These are phyloP conservation scores for Silene uniflora DNA, from an alignment of 148 eudicot genomes.

Conservation along the genomic window DNA sequence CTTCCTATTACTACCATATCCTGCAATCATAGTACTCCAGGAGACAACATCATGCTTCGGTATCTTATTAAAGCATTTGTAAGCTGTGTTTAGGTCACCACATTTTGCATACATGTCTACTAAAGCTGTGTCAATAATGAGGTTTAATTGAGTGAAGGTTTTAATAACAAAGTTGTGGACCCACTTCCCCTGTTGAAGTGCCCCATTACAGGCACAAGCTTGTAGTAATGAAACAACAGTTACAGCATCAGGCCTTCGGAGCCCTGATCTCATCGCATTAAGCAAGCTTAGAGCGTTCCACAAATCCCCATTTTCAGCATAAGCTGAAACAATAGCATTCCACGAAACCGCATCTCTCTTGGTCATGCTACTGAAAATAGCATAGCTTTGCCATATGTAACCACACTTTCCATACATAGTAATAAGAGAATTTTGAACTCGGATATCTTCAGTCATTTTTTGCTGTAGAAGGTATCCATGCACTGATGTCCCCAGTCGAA, in stretches of 20 bases:
- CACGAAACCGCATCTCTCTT: constrained; percentile 78
- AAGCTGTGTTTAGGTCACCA: constrained; percentile 62
- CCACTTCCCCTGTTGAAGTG: constrained; percentile 75
- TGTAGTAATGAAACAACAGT: constrained; percentile 70
- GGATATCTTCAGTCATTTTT: constrained; percentile 41
- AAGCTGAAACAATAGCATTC: constrained; percentile 78
- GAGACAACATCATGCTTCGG: constrained; percentile 61
- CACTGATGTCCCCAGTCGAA: constrained; percentile 48
- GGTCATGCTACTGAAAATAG: constrained; percentile 49
- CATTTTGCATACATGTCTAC: constrained; percentile 96
- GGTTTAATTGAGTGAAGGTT: constrained; percentile 46
- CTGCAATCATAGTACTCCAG: constrained; percentile 75
- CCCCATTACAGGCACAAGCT: constrained; percentile 75
- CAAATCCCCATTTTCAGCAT: constrained; percentile 65
- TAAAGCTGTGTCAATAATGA: constrained; percentile 58
- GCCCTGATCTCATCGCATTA: constrained; percentile 53
- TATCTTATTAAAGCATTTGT: constrained; percentile 58
- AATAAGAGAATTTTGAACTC: constrained; percentile 65
- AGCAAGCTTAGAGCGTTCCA: constrained; percentile 48
- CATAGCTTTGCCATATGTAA: constrained; percentile 39
- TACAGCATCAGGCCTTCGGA: constrained; percentile 51
- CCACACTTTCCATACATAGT: constrained; percentile 79
- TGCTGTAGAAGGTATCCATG: constrained; percentile 64
- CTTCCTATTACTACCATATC: constrained; percentile 85
- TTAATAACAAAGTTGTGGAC: constrained; percentile 59